Evolutionary conservation across 129 eudicot genomes (phyloP).

Genomic region (Tagetes patula): DNA sequence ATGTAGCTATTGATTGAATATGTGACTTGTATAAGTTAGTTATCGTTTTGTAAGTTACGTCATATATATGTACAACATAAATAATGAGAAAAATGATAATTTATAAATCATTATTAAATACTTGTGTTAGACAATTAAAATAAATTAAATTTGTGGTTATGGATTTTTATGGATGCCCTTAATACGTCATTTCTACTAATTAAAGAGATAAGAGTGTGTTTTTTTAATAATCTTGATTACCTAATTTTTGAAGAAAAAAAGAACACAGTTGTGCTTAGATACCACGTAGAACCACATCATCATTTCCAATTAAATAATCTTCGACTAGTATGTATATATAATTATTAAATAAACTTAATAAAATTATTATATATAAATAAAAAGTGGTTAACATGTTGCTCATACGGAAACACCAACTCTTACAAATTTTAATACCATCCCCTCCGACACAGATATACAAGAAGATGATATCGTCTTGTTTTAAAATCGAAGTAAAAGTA

Average conservation of each 20-base stretch:
- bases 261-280: not conserved
- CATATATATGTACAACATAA: not conserved
- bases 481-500: not conserved
- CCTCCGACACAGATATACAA: not conserved
- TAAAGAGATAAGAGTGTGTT: not conserved
- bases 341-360: not conserved
- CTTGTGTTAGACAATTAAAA: not conserved
- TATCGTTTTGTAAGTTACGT: not conserved
- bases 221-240: not conserved
- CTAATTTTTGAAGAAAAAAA: not conserved
- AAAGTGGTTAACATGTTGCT: conserved; percentile 37
- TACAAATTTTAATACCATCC: not conserved
- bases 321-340: not conserved
- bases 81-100: not conserved
- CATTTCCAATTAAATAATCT: conserved; percentile 10
- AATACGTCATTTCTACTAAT: not conserved
- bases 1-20: not conserved
- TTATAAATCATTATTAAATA: not conserved
- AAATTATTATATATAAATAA: not conserved
- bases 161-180: not conserved
- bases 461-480: not conserved
- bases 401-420: conserved; percentile 25
- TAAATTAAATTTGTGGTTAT: conserved; percentile 1
- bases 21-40: not conserved
- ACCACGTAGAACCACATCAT: conserved; percentile 28